Evolutionary conservation across 2,329 filamentous ascomycete genomes (phyloP), one percentile per base, ranked within the genome.

Genomic region (Exophiala sp.): DNA sequence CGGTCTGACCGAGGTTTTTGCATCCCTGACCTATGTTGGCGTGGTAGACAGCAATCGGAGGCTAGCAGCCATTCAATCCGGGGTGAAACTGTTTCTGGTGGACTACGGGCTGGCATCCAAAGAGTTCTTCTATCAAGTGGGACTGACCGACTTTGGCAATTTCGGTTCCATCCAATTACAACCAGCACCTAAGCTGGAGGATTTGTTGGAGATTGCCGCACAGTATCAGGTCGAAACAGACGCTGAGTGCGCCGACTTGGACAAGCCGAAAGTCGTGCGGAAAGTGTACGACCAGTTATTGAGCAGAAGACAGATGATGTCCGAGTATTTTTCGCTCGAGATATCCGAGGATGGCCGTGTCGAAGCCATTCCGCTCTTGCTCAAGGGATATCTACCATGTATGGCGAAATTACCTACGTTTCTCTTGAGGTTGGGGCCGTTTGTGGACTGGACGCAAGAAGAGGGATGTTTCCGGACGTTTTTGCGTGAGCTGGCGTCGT

Each of bases 41-140:
- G 76, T 98, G 21, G 88, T 97, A 1, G 93, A 98, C 63, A 86
- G 91, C 62, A 79, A 78, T 34, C 83, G 88, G 43, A 86, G 93
- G 9, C 80, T 98, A 10, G 90, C 83, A n/a, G 89, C 93, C 13
- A 86, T 98, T 30, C 93, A 98, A 69, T 83, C 87, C 29, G 93
- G 91, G 11, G 85, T 97, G 7, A 95, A 90, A 65, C 78, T 98
- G 6, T 96, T 86, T 66, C 79, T 98, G 18, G 77, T 98, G 45
- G 93, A 98, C 68, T 98, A 98, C 63, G 93, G 89, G 9, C 82
- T 91, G 65, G 73, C 86, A 1, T 86, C 82, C 65, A 86, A 82
- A 55, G 91, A 97, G 61, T 94, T 91, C 66, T 94, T 97, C 66
- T 98, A 98, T 70, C 93, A 98, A 69, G 72, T 97, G 16, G 91